Percentiles rank a stretch among this genome's conserved stretches.
Evolutionary conservation across 176 grass and related monocot species (phyloP).

Genomic region (Hsuehochloa calcarea): DNA sequence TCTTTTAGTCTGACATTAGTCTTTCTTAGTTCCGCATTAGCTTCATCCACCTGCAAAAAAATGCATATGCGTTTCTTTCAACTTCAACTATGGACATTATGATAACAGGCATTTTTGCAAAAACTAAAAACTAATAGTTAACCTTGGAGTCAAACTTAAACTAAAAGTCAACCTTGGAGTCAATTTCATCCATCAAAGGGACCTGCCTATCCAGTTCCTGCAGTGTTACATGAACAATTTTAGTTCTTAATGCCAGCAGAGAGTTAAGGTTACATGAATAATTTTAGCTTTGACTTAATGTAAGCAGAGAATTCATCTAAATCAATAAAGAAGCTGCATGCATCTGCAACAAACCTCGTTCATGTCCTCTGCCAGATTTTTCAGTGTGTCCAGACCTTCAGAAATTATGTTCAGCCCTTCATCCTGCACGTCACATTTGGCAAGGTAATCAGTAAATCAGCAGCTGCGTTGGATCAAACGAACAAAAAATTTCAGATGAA

Average conservation of each 20-base stretch:
- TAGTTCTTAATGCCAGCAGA: background rate
- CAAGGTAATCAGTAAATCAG: background rate
- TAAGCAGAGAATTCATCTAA: background rate
- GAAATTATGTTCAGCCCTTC: constrained; percentile 80
- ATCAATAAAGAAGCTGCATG: background rate
- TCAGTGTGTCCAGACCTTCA: constrained; percentile 81
- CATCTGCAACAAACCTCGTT: constrained; percentile 51
- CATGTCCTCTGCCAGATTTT: constrained; percentile 84
- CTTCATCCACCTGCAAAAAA: constrained; percentile 60
- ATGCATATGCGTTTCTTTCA: background rate
- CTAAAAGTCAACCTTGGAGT: constrained; percentile 54
- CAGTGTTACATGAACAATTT: constrained; percentile 8
- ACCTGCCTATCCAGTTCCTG: constrained; percentile 91
- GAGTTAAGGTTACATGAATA: background rate
- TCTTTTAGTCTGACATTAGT: constrained; percentile 91
- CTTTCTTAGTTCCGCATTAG: constrained; percentile 71
- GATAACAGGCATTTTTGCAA: background rate
- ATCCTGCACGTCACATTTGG: constrained; percentile 42
- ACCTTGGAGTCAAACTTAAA: constrained; percentile 67
- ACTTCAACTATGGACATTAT: background rate
- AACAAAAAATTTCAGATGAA: background rate
- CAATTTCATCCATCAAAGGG: constrained; percentile 87
- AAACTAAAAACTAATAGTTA: background rate
- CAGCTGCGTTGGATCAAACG: background rate
- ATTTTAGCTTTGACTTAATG: background rate